Conservation (phyloP, 305 asterid genomes). For the Euphrasia arctica region DNA sequence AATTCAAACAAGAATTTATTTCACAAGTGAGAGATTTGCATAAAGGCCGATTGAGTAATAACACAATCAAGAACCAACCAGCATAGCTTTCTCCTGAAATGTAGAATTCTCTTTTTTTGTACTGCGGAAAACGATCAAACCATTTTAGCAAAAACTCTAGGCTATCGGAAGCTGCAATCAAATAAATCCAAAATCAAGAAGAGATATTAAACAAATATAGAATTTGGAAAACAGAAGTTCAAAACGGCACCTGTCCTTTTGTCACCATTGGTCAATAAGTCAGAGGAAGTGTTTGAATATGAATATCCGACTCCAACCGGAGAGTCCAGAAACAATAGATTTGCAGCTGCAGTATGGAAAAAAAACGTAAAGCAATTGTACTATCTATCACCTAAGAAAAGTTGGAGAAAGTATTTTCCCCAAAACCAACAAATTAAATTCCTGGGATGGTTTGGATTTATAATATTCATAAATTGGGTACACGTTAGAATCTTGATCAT, state of each 20-base stretch:
- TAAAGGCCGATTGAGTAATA: background rate
- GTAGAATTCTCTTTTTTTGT: conserved; percentile 78
- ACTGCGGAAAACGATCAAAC: conserved; percentile 92
- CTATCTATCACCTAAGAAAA: background rate
- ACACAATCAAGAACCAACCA: conserved; percentile 41
- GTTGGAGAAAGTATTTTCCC: background rate
- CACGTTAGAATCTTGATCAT: background rate
- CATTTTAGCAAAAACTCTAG: conserved; percentile 62
- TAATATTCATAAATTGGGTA: too few relatives aligned
- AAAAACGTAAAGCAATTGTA: background rate
- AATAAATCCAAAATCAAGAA: conserved; percentile 18
- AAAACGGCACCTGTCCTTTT: conserved; percentile 62
- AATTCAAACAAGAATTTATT: background rate
- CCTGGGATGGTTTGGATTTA: too few relatives aligned
- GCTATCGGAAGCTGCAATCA: conserved; percentile 75
- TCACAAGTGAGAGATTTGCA: background rate
- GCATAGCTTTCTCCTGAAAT: conserved; percentile 93
- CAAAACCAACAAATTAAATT: background rate
- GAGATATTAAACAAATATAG: background rate
- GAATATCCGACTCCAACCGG: conserved; percentile 98
- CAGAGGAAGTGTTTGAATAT: conserved; percentile 82
- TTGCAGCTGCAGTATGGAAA: conserved; percentile 59
- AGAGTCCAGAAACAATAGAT: conserved; percentile 80
- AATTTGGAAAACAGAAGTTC: background rate
- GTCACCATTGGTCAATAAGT: conserved; percentile 71